phyloP scores from a whole-genome alignment of 805 yeast species.

The Saccharomyces mikatae region DNA sequence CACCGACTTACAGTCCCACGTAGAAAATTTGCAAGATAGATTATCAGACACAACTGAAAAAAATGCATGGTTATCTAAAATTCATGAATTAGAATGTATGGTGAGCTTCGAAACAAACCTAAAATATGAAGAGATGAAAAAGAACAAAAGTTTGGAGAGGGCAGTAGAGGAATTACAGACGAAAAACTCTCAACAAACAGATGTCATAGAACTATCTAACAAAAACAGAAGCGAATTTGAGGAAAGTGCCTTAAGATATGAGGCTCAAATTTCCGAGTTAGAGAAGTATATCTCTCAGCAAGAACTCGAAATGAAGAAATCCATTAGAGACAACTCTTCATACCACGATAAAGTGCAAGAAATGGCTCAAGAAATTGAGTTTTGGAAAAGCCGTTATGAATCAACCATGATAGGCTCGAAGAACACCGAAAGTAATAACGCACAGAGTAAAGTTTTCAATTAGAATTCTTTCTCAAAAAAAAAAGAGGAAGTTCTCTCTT shows the following conservation, averaged over 20 bases:
- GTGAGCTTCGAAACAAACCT: conserved; percentile 40
- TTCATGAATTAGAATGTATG: conserved; percentile 44
- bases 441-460: neutral
- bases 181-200: conserved; percentile 43
- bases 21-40: conserved; percentile 40
- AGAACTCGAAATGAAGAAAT: conserved; percentile 36
- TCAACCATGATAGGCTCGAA: neutral
- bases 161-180: conserved; percentile 46
- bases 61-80: conserved; percentile 49
- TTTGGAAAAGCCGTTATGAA: conserved; percentile 39
- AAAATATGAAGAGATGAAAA: conserved; percentile 46
- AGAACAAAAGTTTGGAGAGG: conserved; percentile 42
- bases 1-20: conserved; percentile 40
- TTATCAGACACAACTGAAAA: conserved; percentile 45
- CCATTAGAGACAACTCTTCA: conserved; percentile 50
- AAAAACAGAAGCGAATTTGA: conserved; percentile 53
- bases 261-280: conserved; percentile 35
- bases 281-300: conserved; percentile 40
- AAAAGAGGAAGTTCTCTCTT: neutral
- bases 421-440: neutral
- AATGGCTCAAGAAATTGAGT: conserved; percentile 49
- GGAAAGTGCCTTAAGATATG: conserved; percentile 40
- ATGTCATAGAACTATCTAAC: conserved; percentile 43
- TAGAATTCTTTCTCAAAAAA: neutral
- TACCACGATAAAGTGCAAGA: conserved; percentile 44